These are phyloP conservation scores for Candida insectorum DNA, from an alignment of 805 yeast species.

Conservation along the genomic window DNA sequence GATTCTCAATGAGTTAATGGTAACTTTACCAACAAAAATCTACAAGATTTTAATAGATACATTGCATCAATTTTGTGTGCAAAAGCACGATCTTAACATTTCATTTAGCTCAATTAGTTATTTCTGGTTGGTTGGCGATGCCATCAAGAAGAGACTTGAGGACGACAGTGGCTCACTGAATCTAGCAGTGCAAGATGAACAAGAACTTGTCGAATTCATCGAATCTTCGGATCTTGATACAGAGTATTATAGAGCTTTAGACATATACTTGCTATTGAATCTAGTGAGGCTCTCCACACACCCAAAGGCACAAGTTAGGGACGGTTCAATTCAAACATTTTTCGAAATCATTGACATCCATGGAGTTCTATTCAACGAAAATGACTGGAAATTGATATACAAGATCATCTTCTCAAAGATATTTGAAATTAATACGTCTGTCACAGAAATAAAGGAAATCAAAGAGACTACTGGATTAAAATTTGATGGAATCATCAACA, in stretches of 20 bases:
- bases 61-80: slow-evolving; percentile 67
- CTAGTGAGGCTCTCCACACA: slow-evolving; percentile 65
- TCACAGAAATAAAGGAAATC: slow-evolving; percentile 44
- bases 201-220: slow-evolving; percentile 7
- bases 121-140: slow-evolving; percentile 89
- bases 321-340: slow-evolving; percentile 86
- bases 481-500: slow-evolving; percentile 60
- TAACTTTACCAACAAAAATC: slow-evolving; percentile 63
- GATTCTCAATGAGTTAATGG: slow-evolving; percentile 81
- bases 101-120: slow-evolving; percentile 90
- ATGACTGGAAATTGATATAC: slow-evolving; percentile 70
- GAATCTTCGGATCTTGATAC: slow-evolving; percentile 4
- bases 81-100: slow-evolving; percentile 72
- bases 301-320: slow-evolving; percentile 73
- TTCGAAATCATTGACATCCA: slow-evolving; percentile 78
- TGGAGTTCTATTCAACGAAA: slow-evolving; percentile 47
- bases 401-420: slow-evolving; percentile 51
- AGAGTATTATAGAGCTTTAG: slow-evolving; percentile 11
- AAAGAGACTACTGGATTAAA: slow-evolving; percentile 62
- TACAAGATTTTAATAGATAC: slow-evolving; percentile 67
- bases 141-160: slow-evolving; percentile 27
- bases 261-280: slow-evolving; percentile 51
- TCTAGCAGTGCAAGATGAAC: slow-evolving; percentile 3
- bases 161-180: too few relatives aligned
- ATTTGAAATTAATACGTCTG: slow-evolving; percentile 15